Evolutionary conservation across 768 basidiomycete species (phyloP).

Genomic region (Podaxis rugospora): DNA sequence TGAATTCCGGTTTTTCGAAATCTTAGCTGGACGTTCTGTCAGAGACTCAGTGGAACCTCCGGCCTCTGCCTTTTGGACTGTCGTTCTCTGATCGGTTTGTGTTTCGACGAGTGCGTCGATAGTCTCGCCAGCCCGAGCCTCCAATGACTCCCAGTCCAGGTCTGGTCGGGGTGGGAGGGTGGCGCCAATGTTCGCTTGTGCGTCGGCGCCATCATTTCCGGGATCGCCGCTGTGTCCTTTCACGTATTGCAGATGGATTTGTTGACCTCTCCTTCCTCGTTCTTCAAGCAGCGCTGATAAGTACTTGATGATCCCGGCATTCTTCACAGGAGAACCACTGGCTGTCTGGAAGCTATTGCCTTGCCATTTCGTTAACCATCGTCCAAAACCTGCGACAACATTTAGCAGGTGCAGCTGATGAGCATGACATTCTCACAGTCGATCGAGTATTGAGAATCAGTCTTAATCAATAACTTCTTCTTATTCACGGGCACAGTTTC

Average conservation of each 20-base stretch:
- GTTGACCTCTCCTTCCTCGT: slow-evolving; percentile 47
- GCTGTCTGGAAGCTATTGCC: slow-evolving; percentile 45
- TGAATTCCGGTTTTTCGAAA: not conserved
- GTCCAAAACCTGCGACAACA: slow-evolving; percentile 51
- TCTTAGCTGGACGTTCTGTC: not conserved
- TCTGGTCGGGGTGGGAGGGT: slow-evolving; percentile 36
- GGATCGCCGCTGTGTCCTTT: slow-evolving; percentile 70
- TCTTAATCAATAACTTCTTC: slow-evolving; percentile 66
- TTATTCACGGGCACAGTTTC: slow-evolving; percentile 61
- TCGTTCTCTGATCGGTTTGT: not conserved
- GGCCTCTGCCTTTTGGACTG: not conserved
- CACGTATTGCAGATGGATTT: slow-evolving; percentile 65
- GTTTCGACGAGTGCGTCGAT: not conserved
- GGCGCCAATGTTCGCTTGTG: slow-evolving; percentile 59
- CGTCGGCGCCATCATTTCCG: slow-evolving; percentile 89
- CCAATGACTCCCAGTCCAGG: slow-evolving; percentile 52
- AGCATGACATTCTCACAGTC: slow-evolving; percentile 45
- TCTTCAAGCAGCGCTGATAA: slow-evolving; percentile 55
- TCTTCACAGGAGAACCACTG: slow-evolving; percentile 60
- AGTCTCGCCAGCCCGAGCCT: slow-evolving; percentile 9
- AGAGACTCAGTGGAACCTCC: not conserved
- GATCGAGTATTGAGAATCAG: slow-evolving; percentile 84
- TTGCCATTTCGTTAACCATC: slow-evolving; percentile 71
- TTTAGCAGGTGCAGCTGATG: not conserved
- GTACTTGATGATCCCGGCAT: slow-evolving; percentile 67